Evolutionary conservation across 441 rosid genomes (phyloP).

Genomic region (Gossypium gossypioides): DNA sequence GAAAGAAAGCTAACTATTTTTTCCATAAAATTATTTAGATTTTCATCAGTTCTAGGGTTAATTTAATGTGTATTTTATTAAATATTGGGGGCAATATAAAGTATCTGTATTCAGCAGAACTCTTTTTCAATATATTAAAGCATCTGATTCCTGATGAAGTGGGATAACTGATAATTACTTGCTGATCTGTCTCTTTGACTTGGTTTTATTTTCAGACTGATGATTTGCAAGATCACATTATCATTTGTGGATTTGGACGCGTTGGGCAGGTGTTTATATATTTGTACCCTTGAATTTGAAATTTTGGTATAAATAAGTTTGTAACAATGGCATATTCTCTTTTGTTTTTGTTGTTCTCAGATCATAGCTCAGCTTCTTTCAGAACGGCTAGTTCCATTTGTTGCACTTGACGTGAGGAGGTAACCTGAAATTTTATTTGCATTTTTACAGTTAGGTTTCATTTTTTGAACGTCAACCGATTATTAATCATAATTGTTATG

Average conservation of each 20-base stretch:
- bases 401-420: conserved; percentile 93
- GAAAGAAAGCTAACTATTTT: background rate
- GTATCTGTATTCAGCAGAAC: background rate
- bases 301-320: background rate
- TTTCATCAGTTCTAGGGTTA: background rate
- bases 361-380: conserved; percentile 96
- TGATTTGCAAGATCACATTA: conserved; percentile 92
- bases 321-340: background rate
- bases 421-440: conserved; percentile 21
- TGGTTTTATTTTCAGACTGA: conserved; percentile 59
- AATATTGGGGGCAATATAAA: background rate
- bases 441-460: background rate
- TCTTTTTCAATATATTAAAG: background rate
- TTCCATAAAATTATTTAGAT: background rate
- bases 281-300: background rate
- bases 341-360: conserved; percentile 32
- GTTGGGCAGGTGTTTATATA: conserved; percentile 72
- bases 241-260: conserved; percentile 93
- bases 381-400: conserved; percentile 87
- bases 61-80: background rate
- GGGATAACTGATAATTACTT: background rate
- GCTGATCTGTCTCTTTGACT: conserved; percentile 15
- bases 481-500: background rate
- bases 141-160: background rate
- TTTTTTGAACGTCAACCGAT: background rate